Conservation (phyloP, 805 yeast species). For the Yarrowia sp. region DNA sequence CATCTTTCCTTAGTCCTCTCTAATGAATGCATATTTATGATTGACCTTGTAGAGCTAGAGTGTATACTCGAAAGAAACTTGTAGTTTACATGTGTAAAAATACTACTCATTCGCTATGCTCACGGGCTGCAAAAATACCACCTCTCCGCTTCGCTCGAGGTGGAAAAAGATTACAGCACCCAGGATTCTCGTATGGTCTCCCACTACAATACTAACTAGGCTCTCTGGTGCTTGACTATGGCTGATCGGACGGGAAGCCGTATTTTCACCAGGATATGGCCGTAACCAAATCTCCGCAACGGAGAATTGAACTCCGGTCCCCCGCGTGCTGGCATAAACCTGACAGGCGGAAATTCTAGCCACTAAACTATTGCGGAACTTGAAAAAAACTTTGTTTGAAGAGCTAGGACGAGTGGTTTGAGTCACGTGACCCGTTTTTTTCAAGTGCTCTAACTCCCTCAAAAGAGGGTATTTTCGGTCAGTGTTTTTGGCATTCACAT, state of each 20-base stretch:
- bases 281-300: constrained; percentile 23
- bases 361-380: constrained; percentile 38
- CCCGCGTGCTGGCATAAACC: constrained; percentile 23
- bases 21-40: constrained; percentile 3
- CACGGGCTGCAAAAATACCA: too few species aligned
- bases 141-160: too few species aligned
- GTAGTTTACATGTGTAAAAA: too few species aligned
- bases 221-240: constrained; percentile 24
- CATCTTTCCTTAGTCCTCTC: neutral
- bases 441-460: neutral
- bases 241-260: constrained; percentile 25
- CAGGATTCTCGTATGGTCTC: constrained; percentile 24
- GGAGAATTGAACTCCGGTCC: constrained; percentile 25
- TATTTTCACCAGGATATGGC: constrained; percentile 24
- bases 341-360: constrained; percentile 43
- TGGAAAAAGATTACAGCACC: constrained; percentile 18
- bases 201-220: constrained; percentile 24
- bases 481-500: neutral
- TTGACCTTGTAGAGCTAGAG: too few species aligned
- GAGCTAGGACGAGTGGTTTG: neutral
- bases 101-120: neutral
- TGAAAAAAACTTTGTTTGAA: neutral
- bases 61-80: too few species aligned
- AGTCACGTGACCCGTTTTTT: neutral
- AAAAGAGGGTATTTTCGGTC: neutral